A percentile compares a stretch with the other conserved stretches of the same genome.
phyloP scores from a whole-genome alignment of 169 alveolate genomes.

The Fabrea salina region DNA sequence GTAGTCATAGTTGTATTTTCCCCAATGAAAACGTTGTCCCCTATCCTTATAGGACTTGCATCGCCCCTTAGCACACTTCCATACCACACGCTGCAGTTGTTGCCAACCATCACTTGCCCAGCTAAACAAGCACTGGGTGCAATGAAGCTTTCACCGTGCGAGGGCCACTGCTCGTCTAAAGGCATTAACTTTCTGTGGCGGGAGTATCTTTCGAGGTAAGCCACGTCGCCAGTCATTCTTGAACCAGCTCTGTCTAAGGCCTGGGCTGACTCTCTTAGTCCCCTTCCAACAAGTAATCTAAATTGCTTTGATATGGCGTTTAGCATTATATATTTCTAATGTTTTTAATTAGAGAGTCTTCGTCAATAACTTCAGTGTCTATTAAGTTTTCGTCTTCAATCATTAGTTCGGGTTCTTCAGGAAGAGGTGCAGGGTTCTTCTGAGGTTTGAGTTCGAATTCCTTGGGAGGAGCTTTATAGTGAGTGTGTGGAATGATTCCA shows the following conservation, averaged over 20 bases:
- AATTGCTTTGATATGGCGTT: constrained; percentile 15
- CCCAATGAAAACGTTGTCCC: constrained; percentile 52
- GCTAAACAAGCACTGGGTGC: constrained; percentile 61
- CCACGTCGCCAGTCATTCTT: constrained; percentile 35
- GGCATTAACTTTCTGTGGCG: constrained; percentile 41
- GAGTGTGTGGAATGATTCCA: not conserved
- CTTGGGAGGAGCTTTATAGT: no score
- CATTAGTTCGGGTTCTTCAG: not conserved
- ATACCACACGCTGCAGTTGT: constrained; percentile 59
- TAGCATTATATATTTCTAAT: not conserved
- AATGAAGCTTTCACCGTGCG: constrained; percentile 44
- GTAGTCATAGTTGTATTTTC: constrained; percentile 52
- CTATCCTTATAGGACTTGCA: constrained; percentile 44
- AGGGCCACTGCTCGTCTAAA: constrained; percentile 48
- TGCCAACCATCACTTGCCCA: constrained; percentile 55
- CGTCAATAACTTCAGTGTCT: constrained; percentile 4
- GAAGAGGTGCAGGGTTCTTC: not conserved
- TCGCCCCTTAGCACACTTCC: constrained; percentile 56
- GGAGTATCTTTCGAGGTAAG: constrained; percentile 34
- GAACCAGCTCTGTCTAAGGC: constrained; percentile 21
- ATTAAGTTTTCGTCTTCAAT: not conserved
- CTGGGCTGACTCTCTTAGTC: constrained; percentile 23
- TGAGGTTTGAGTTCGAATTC: no score
- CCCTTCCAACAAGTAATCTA: not conserved
- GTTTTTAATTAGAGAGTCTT: not conserved